phyloP scores from a whole-genome alignment of 441 rosid species.

The Aleurites moluccanus region DNA sequence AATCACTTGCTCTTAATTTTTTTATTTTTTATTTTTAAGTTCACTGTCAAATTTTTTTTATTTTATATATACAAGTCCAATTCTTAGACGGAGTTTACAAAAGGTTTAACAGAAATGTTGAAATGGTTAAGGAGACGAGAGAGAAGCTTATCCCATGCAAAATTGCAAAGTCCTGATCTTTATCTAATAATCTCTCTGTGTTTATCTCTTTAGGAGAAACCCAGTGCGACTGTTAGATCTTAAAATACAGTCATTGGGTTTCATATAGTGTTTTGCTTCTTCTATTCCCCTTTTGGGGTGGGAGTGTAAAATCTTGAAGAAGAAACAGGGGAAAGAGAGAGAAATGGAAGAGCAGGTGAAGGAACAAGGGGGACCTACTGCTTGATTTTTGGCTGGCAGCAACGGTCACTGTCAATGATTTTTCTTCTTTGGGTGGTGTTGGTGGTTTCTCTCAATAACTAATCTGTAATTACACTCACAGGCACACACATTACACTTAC shows the following conservation, averaged over 20 bases:
- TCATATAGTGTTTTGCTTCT: constrained; percentile 31
- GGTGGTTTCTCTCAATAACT: constrained; percentile 52
- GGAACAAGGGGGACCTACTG: constrained; percentile 75
- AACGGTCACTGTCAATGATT: constrained; percentile 80
- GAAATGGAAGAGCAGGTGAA: constrained; percentile 46
- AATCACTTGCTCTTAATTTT: no score
- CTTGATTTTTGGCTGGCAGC: constrained; percentile 68
- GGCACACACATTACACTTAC: constrained; percentile 18
- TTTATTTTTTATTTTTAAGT: no score
- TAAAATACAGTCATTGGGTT: constrained; percentile 18
- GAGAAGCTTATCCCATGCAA: no score
- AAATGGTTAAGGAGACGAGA: no score
- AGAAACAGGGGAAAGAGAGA: constrained; percentile 26
- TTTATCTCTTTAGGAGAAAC: no score
- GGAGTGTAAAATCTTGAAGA: constrained; percentile 18
- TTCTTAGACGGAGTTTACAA: no score
- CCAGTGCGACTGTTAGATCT: no score
- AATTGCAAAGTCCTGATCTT: no score
- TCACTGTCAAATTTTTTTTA: no score
- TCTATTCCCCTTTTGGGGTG: constrained; percentile 25
- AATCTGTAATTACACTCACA: constrained; percentile 36
- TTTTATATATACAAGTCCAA: no score
- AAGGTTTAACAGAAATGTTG: no score
- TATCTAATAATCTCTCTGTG: no score
- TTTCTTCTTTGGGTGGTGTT: constrained; percentile 46